A percentile compares a stretch with the other conserved stretches of the same genome.
phyloP scores from a whole-genome alignment of 345 rosid species.

The Syzygium grande region DNA sequence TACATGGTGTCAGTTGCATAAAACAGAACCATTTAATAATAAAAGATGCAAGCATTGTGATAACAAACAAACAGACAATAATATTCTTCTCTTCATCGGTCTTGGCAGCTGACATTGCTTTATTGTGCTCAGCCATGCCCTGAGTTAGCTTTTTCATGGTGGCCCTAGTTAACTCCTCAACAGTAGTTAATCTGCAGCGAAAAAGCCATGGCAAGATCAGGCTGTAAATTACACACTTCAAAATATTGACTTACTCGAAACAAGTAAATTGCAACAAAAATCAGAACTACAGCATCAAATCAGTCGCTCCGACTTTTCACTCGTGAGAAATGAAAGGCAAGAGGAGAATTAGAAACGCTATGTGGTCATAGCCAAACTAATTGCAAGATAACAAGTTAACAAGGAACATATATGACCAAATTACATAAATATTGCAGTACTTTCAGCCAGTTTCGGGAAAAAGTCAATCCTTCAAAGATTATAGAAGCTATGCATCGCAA shows the following conservation, averaged over 20 bases:
- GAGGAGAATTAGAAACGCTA: not conserved
- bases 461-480: not conserved
- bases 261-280: not conserved
- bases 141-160: constrained; percentile 90
- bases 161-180: constrained; percentile 90
- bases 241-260: not conserved
- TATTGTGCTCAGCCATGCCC: constrained; percentile 88
- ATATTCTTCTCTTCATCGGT: constrained; percentile 80
- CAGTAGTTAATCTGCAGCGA: constrained; percentile 53
- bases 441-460: not conserved
- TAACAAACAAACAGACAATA: constrained; percentile 43
- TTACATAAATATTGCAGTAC: not conserved
- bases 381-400: not conserved
- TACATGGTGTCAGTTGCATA: not conserved
- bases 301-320: not conserved
- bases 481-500: not conserved
- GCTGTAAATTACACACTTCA: not conserved
- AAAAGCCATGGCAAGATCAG: not conserved
- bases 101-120: constrained; percentile 95
- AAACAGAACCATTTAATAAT: not conserved
- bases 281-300: not conserved
- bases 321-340: not conserved
- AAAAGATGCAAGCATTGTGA: not conserved
- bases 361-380: not conserved
- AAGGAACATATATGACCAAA: not conserved